Conservation (phyloP, 1,139 yeast species). For the Eremothecium gossypii region DNA sequence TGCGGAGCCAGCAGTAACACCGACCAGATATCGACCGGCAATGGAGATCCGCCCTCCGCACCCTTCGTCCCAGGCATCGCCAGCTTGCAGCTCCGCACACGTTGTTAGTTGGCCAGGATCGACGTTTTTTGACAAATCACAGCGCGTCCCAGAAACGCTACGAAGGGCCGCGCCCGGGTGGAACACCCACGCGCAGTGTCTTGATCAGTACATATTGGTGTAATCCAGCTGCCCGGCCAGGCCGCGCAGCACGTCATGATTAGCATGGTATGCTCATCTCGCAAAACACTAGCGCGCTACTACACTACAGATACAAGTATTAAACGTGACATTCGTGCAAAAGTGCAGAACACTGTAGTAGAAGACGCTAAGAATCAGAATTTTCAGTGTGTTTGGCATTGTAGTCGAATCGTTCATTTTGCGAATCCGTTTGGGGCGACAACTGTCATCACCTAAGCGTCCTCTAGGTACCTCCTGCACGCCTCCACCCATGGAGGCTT, state of each 20-base stretch:
- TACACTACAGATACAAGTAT: background rate
- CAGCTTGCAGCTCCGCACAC: too few relatives aligned
- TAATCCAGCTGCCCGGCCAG: too few relatives aligned
- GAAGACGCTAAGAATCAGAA: conserved; percentile 19
- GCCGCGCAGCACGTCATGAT: conserved; percentile 19
- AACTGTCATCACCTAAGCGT: conserved; percentile 27
- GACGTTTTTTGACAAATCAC: too few relatives aligned
- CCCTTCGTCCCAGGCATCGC: too few relatives aligned
- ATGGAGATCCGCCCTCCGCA: too few relatives aligned
- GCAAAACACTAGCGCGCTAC: background rate
- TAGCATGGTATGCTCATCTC: conserved; percentile 28
- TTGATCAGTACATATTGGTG: too few relatives aligned
- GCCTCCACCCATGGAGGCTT: background rate
- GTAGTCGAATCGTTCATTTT: conserved; percentile 28
- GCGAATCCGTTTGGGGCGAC: conserved; percentile 33
- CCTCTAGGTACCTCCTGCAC: background rate
- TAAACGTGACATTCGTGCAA: background rate
- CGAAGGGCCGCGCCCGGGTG: too few relatives aligned
- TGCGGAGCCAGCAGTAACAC: conserved; percentile 35
- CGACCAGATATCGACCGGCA: background rate
- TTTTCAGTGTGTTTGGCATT: conserved; percentile 32
- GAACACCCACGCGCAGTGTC: too few relatives aligned
- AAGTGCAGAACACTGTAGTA: background rate
- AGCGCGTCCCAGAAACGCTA: too few relatives aligned
- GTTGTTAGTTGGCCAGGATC: too few relatives aligned